These are phyloP conservation scores for Gymnopilus junonius DNA, from an alignment of 768 basidiomycete species.

Conservation along the genomic window DNA sequence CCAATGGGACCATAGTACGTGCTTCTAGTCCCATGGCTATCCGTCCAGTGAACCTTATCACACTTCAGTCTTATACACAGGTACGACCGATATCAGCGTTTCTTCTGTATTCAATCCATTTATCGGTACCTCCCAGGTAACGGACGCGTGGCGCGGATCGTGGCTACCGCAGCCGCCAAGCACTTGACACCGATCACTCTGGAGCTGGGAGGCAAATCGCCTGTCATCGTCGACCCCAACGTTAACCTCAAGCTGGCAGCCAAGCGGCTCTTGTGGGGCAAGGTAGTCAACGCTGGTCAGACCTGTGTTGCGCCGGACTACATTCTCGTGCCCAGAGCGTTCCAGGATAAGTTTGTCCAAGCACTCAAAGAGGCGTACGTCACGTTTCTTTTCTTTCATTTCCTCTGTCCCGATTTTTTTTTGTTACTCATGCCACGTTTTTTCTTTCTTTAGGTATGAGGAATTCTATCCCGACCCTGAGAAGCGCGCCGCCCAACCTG, in stretches of 20 bases:
- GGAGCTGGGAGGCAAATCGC: slow-evolving; percentile 65
- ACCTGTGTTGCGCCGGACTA: slow-evolving; percentile 72
- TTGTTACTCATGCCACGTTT: background rate
- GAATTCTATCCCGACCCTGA: slow-evolving; percentile 56
- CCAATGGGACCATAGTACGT: slow-evolving; percentile 61
- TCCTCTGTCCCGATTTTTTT: background rate
- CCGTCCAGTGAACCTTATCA: background rate
- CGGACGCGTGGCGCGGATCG: slow-evolving; percentile 48
- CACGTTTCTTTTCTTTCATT: background rate
- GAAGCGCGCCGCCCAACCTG: slow-evolving; percentile 42
- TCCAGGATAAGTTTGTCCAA: slow-evolving; percentile 48
- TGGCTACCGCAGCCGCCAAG: slow-evolving; percentile 56
- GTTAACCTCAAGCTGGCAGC: slow-evolving; percentile 55
- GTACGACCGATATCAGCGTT: too few relatives aligned
- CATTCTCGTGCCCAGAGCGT: slow-evolving; percentile 48
- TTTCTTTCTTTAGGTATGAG: slow-evolving; percentile 44
- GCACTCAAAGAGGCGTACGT: slow-evolving; percentile 47
- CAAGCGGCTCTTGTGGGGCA: slow-evolving; percentile 70
- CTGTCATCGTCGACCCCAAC: slow-evolving; percentile 72
- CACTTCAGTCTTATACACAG: slow-evolving; percentile 64
- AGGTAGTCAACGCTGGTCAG: slow-evolving; percentile 76
- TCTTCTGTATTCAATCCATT: too few relatives aligned
- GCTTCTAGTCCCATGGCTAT: background rate
- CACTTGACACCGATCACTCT: slow-evolving; percentile 59
- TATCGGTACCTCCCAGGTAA: slow-evolving; percentile 54